Base-by-base conservation (phyloP, 2,329 filamentous ascomycete species). In the Dactylellina parvicollis region DNA sequence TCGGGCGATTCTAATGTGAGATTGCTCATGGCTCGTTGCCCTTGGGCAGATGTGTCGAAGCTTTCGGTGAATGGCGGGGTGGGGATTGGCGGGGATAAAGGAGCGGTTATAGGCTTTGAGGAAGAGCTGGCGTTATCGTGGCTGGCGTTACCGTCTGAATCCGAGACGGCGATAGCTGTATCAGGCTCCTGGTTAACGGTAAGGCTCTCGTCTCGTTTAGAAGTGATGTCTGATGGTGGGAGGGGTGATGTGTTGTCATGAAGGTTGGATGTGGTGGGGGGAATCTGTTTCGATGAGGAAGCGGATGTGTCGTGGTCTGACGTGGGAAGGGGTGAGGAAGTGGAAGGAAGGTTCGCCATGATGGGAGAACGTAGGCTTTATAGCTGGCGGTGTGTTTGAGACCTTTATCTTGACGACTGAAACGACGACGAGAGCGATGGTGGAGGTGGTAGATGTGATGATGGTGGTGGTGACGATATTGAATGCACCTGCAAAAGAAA, bases 31-130 rank as follows among this genome's bases (percentile, higher is more conserved):
- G 77, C 77, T 9, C 76, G 75, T 56, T 66, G 69, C 5, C 47
- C 69, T 9, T 50, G 47, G 22, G 36, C 69, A 26, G 76, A 65
- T 54, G 70, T 75, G 60, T 78, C 80, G 18, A 79, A 79, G 78
- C 80, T 79, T 61, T 78, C 74, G 54, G 77, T 76, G 65, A 79
- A 77, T 49, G 76, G 77, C 64, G 75, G 75, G 36, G 75, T 74
- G 57, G 77, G 77, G 47, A 77, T 77, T 38, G 73, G 75, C 60
- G 76, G 75, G 47, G 77, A 78, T 66, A 75, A 70, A 61, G 77
- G 77, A 28, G 76, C 77, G 60, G 76, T 77, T 66, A 78, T 76
- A 55, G 72, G 75, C 66, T 77, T 77, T 71, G 62, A 44, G 14
- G 64, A 57, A 36, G 57, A 20, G 24, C 30, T 40, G 5, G 22